Percentiles rank a stretch among this genome's conserved stretches.
Conservation (phyloP, 2,329 filamentous ascomycete species). For the Thelonectria rubi region DNA sequence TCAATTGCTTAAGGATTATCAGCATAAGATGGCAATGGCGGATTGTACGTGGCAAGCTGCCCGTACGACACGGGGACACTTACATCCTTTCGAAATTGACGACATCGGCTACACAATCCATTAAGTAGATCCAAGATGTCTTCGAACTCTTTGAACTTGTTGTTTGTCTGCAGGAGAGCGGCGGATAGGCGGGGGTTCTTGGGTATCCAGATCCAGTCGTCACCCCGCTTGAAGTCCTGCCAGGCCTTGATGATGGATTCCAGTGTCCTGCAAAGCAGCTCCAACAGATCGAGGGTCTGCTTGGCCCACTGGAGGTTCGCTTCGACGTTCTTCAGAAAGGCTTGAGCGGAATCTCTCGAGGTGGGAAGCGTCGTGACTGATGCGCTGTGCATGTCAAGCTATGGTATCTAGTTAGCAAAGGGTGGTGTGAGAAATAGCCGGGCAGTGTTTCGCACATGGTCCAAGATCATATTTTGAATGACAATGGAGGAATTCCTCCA, state of each 20-base stretch:
- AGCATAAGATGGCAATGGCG: too few species aligned
- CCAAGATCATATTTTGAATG: background rate
- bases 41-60: too few species aligned
- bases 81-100: background rate
- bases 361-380: background rate
- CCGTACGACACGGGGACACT: too few species aligned
- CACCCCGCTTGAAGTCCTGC: background rate
- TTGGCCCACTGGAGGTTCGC: background rate
- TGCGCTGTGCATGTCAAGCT: background rate
- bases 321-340: background rate
- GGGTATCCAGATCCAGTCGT: background rate
- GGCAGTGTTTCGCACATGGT: background rate
- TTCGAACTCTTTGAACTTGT: background rate
- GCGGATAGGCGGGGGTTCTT: background rate
- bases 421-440: too few species aligned
- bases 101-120: background rate
- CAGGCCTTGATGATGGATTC: background rate
- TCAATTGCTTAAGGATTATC: too few species aligned
- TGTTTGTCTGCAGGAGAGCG: background rate
- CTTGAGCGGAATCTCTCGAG: background rate
- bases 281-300: background rate
- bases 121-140: background rate
- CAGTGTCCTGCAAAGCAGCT: background rate
- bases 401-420: too few species aligned
- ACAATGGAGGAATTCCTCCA: constrained; percentile 1